phyloP scores from a whole-genome alignment of 2,329 filamentous ascomycete species.

The Camillea tinctor region DNA sequence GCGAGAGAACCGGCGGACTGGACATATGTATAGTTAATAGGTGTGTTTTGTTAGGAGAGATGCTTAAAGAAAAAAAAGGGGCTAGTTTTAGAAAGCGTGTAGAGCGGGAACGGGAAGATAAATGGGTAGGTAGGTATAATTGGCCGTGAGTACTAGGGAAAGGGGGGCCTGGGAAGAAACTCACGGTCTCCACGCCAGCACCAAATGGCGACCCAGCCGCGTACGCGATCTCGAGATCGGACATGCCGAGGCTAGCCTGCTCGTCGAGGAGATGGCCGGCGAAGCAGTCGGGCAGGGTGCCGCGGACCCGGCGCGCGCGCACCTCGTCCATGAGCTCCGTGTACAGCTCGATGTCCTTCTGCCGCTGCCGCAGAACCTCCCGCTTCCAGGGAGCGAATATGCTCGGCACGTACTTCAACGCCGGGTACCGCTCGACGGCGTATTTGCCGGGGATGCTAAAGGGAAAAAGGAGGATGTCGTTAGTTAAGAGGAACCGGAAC shows the following conservation, averaged over 20 bases:
- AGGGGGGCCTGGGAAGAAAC: slow-evolving; percentile 16
- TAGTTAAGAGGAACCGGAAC: too few relatives aligned
- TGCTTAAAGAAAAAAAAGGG: too few relatives aligned
- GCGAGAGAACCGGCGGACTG: slow-evolving; percentile 47
- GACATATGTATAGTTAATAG: too few relatives aligned
- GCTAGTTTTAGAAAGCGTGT: too few relatives aligned
- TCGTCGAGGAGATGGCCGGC: slow-evolving; percentile 42
- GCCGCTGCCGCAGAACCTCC: slow-evolving; percentile 34
- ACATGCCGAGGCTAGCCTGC: slow-evolving; percentile 40
- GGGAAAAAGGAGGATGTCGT: neutral
- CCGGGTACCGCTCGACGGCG: slow-evolving; percentile 41
- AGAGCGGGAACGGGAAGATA: too few relatives aligned
- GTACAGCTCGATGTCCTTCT: slow-evolving; percentile 37
- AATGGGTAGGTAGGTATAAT: too few relatives aligned
- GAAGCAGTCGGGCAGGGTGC: slow-evolving; percentile 40
- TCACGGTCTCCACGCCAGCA: slow-evolving; percentile 42
- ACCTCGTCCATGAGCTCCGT: slow-evolving; percentile 42
- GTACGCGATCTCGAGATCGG: slow-evolving; percentile 43
- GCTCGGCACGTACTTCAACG: slow-evolving; percentile 38
- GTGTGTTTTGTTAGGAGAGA: too few relatives aligned
- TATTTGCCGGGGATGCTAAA: slow-evolving; percentile 37
- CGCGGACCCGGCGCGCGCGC: slow-evolving; percentile 32
- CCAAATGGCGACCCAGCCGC: slow-evolving; percentile 45
- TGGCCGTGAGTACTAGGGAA: too few relatives aligned
- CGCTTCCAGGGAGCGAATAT: slow-evolving; percentile 42